These are phyloP conservation scores for Saxophila tyrrhenica DNA, from an alignment of 495 filamentous ascomycete genomes.

Conservation along the genomic window DNA sequence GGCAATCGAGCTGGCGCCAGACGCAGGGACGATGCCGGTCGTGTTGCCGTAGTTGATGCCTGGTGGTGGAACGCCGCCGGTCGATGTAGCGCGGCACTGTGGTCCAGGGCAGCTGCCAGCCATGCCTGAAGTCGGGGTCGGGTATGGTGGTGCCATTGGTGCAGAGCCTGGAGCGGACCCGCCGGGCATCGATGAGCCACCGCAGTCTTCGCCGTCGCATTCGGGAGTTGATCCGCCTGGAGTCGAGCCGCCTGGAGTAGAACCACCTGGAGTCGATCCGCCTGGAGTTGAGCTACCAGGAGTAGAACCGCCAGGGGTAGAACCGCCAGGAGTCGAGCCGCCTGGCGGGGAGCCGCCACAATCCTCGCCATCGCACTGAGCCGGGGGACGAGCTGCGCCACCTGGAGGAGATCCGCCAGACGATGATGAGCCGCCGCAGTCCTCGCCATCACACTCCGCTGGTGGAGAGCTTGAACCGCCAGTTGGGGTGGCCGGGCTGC, in stretches of 20 bases:
- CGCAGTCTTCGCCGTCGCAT: slow-evolving; percentile 2
- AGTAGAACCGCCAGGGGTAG: background rate
- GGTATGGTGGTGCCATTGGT: slow-evolving; percentile 4
- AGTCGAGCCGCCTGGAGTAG: background rate
- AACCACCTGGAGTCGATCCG: background rate
- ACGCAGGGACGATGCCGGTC: background rate
- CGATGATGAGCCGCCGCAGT: background rate
- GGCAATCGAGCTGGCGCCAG: background rate
- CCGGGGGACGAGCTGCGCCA: background rate
- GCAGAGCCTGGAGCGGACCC: background rate
- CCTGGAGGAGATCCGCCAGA: background rate
- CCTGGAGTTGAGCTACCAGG: background rate
- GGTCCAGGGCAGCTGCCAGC: slow-evolving; percentile 1
- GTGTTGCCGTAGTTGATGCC: background rate
- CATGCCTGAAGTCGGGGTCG: background rate
- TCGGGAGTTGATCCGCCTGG: background rate
- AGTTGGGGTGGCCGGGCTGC: background rate
- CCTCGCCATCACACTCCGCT: background rate
- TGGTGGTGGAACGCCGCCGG: background rate
- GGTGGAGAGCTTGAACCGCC: background rate
- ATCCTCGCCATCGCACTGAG: background rate
- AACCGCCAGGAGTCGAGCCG: background rate
- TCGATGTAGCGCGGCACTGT: background rate
- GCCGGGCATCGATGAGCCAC: background rate
- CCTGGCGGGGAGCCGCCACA: background rate